phyloP scores from a whole-genome alignment of 805 yeast genomes.

The Ogataea thermomethanolica region DNA sequence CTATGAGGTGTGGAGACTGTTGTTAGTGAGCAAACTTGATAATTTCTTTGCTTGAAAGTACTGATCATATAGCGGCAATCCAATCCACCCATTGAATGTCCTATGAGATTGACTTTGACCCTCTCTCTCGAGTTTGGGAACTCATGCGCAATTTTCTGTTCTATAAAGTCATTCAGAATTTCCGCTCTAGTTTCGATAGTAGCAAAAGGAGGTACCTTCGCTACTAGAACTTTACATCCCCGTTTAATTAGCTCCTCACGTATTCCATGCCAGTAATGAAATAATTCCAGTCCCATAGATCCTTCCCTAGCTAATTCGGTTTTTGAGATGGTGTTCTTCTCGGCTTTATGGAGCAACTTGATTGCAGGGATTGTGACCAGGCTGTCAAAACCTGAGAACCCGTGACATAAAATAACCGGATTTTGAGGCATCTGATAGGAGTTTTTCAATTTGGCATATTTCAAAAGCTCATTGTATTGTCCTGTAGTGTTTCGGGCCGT shows the following conservation, averaged over 20 bases:
- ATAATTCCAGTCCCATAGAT: slow-evolving; percentile 34
- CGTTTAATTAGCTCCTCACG: slow-evolving; percentile 52
- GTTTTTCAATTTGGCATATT: slow-evolving; percentile 32
- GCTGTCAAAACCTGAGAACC: slow-evolving; percentile 77
- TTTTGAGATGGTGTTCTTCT: not conserved
- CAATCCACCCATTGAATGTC: slow-evolving; percentile 94
- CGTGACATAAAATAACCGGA: slow-evolving; percentile 84
- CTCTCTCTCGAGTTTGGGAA: slow-evolving; percentile 31
- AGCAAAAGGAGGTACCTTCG: slow-evolving; percentile 82
- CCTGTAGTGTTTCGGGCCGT: slow-evolving; percentile 10
- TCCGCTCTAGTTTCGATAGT: slow-evolving; percentile 66
- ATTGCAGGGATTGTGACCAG: slow-evolving; percentile 38
- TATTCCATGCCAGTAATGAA: slow-evolving; percentile 84
- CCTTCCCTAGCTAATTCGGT: slow-evolving; percentile 9
- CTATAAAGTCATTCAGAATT: slow-evolving; percentile 50
- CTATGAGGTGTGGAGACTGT: slow-evolving; percentile 87
- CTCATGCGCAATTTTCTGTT: slow-evolving; percentile 17
- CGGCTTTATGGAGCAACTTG: slow-evolving; percentile 5
- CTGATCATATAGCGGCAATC: slow-evolving; percentile 78
- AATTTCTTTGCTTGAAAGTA: slow-evolving; percentile 43
- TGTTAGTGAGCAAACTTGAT: slow-evolving; percentile 68
- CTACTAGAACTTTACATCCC: slow-evolving; percentile 68
- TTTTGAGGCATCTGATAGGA: slow-evolving; percentile 56
- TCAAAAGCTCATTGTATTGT: slow-evolving; percentile 31
- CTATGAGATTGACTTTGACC: slow-evolving; percentile 66